Conservation (phyloP, 1,284 basidiomycete genomes). For the Cystobasidium sp. region DNA sequence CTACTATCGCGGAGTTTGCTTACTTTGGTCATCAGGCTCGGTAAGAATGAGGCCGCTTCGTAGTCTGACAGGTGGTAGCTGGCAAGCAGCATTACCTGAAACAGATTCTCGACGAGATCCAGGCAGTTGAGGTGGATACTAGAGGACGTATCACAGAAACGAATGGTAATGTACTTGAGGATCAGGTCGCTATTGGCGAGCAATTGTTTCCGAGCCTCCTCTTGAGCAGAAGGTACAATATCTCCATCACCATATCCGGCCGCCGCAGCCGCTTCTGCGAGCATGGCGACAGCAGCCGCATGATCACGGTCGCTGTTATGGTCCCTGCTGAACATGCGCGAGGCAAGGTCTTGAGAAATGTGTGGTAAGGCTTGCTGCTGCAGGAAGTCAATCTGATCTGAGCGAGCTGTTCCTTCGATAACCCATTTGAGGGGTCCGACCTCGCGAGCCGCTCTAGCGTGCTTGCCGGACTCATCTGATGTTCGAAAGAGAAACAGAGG, state of each 20-base stretch:
- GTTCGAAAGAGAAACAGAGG: slow-evolving; percentile 67
- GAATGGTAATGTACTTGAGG: slow-evolving; percentile 91
- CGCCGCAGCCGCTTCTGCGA: slow-evolving; percentile 69
- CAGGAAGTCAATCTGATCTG: slow-evolving; percentile 84
- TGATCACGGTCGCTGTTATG: slow-evolving; percentile 95
- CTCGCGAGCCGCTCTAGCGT: slow-evolving; percentile 76
- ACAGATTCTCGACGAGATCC: slow-evolving; percentile 80
- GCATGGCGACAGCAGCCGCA: slow-evolving; percentile 72
- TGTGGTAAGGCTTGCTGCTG: slow-evolving; percentile 90
- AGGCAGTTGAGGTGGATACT: slow-evolving; percentile 86
- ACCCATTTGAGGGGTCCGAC: slow-evolving; percentile 60
- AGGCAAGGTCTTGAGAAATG: slow-evolving; percentile 74
- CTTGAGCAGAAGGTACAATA: slow-evolving; percentile 46
- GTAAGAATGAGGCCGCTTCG: slow-evolving; percentile 86
- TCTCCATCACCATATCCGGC: slow-evolving; percentile 65
- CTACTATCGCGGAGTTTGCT: slow-evolving; percentile 46
- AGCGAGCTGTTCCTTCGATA: slow-evolving; percentile 76
- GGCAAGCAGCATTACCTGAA: slow-evolving; percentile 71
- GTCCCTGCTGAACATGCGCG: slow-evolving; percentile 88
- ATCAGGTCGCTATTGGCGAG: slow-evolving; percentile 89
- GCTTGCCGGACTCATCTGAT: slow-evolving; percentile 74
- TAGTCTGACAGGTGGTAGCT: slow-evolving; percentile 83
- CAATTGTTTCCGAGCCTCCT: slow-evolving; percentile 70
- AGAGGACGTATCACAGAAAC: slow-evolving; percentile 89
- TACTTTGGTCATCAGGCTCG: slow-evolving; percentile 89